Percentiles rank a stretch among this genome's conserved stretches.
These are phyloP conservation scores for Stephania cephalantha DNA, from an alignment of 164 flowering plant species.

Conservation along the genomic window DNA sequence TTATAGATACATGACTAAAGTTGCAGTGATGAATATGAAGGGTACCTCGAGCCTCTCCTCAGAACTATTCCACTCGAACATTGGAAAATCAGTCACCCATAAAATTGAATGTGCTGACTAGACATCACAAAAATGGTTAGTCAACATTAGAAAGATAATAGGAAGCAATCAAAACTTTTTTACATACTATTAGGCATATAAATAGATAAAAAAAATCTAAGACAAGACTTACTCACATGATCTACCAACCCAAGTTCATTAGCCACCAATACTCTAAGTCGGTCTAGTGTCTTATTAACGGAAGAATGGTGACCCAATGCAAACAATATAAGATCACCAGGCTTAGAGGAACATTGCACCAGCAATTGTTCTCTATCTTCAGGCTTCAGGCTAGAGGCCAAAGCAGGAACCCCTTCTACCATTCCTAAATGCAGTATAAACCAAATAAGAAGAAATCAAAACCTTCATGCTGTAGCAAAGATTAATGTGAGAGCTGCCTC, in stretches of 20 bases:
- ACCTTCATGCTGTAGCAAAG: not conserved
- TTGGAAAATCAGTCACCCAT: slow-evolving; percentile 97
- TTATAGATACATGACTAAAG: not conserved
- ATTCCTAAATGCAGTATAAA: slow-evolving; percentile 30
- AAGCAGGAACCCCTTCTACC: slow-evolving; percentile 76
- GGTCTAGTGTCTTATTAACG: slow-evolving; percentile 79
- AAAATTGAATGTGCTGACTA: slow-evolving; percentile 80
- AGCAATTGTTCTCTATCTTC: slow-evolving; percentile 41
- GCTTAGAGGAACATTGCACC: slow-evolving; percentile 46
- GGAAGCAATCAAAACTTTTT: no score
- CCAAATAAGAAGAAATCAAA: slow-evolving; percentile 9
- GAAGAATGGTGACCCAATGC: slow-evolving; percentile 61
- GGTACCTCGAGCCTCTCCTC: slow-evolving; percentile 90
- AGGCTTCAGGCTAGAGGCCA: slow-evolving; percentile 59
- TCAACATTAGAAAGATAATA: no score
- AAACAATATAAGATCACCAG: slow-evolving; percentile 89
- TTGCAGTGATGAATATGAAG: slow-evolving; percentile 2
- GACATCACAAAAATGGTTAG: slow-evolving; percentile 6
- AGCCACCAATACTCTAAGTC: slow-evolving; percentile 62
- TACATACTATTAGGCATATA: not conserved
- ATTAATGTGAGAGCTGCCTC: not conserved
- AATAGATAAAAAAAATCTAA: not conserved
- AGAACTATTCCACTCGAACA: slow-evolving; percentile 94
- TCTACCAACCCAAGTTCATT: slow-evolving; percentile 69
- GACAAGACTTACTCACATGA: slow-evolving; percentile 42